Base-by-base conservation (phyloP, 495 filamentous ascomycete genomes). In the Penicillium flavigenum region DNA sequence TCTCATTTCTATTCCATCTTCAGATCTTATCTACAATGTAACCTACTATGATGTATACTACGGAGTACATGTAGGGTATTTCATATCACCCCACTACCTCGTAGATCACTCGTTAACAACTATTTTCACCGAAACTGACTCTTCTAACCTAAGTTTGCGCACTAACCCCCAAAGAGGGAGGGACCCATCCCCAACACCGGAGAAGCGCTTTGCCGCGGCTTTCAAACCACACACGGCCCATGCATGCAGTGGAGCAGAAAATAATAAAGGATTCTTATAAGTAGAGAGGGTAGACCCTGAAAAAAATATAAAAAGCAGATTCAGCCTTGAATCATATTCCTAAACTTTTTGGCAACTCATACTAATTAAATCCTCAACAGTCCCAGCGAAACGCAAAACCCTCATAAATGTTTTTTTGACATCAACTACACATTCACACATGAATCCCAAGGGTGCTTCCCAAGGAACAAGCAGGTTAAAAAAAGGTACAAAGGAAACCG, bases 1-100 rank as follows among this genome's bases (percentile, higher is more conserved):
- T 55, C 32, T 55, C 38, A 54, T 45, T 54, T 59, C 59, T 58
- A 57, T 47, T 55, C 52, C 43, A 61, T 62, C 49, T 56, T 56
- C 57, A 32, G 12, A 47, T 45, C 22, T 20, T 26, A 50, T 9
- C 16, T n/a, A 26, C 29, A 22, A 34, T 43, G 20, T 38, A n/a
- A 38, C 14, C 34, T 38, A 7, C 34, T 38, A 3, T 38, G 34
- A 14, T 38, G 17, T 22, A 22, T 22, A 17, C n/a, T 52, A 49
- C 22, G 20, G 1, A 54, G 19, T 31, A 17, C 11, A 32, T 16
- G 34, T 38, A 38, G 14, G 14, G 14, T 29, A 43, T 27, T 6
- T 19, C 24, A 7, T 19, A 26, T 3, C 12, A 8, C 31, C 26
- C n/a, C 9, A 41, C 14, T 8, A 16, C 2, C 26, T 7, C 9